Conservation (phyloP, 1,284 basidiomycete genomes). For the Irpex rosettiformis region DNA sequence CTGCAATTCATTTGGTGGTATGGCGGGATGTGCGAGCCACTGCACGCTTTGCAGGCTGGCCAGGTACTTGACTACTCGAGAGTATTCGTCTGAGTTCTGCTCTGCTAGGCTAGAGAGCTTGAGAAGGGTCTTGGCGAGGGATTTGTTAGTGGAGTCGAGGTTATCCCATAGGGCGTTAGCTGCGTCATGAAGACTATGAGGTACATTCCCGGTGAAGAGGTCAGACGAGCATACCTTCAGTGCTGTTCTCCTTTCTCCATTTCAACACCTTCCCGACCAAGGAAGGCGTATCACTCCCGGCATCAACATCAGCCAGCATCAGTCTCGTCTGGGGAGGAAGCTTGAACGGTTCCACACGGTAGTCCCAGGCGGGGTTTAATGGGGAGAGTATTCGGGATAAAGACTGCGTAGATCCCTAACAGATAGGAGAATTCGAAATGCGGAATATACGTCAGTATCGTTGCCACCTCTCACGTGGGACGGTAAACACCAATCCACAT, state of each 20-base stretch:
- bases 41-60: conserved; percentile 55
- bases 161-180: conserved; percentile 70
- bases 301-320: conserved; percentile 90
- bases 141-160: conserved; percentile 60
- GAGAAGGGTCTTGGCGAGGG: conserved; percentile 49
- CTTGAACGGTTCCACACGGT: conserved; percentile 62
- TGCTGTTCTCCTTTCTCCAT: conserved; percentile 71
- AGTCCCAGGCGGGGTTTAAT: conserved; percentile 64
- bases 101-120: conserved; percentile 47
- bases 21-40: conserved; percentile 58
- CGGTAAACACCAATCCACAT: too few species aligned
- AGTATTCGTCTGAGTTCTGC: conserved; percentile 46
- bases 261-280: conserved; percentile 85
- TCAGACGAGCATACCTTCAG: conserved; percentile 42
- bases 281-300: conserved; percentile 90
- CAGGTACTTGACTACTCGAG: conserved; percentile 54
- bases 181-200: conserved; percentile 23
- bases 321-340: conserved; percentile 81
- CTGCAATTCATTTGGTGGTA: conserved; percentile 37
- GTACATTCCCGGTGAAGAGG: conserved; percentile 14
- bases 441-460: too few species aligned
- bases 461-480: too few species aligned
- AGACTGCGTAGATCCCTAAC: conserved; percentile 18
- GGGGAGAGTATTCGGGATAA: conserved; percentile 55
- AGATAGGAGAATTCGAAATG: background rate